Evolutionary conservation across 1,284 basidiomycete genomes (phyloP).

Genomic region (Papiliotrema flavescens): DNA sequence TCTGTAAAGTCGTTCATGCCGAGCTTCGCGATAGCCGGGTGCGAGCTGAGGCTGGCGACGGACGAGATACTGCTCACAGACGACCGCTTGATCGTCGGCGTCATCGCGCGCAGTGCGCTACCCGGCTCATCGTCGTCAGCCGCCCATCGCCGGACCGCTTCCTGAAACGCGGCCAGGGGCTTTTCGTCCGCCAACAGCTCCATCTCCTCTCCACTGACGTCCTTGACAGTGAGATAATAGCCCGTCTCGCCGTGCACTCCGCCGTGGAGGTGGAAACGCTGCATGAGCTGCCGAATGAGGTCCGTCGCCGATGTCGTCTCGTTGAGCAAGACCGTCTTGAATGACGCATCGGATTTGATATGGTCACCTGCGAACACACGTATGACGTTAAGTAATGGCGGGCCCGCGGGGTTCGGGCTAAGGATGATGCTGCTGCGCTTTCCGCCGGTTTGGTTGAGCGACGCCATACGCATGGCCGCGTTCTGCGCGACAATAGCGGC

Average conservation of each 20-base stretch:
- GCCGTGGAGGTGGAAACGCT: slow-evolving; percentile 75
- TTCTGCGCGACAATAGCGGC: slow-evolving; percentile 42
- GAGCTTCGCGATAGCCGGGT: slow-evolving; percentile 87
- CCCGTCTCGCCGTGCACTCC: slow-evolving; percentile 53
- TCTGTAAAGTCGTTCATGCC: slow-evolving; percentile 97
- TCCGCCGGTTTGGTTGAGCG: slow-evolving; percentile 16
- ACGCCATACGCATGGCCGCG: slow-evolving; percentile 34
- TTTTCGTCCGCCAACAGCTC: slow-evolving; percentile 67
- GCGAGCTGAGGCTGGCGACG: slow-evolving; percentile 79
- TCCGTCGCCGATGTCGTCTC: slow-evolving; percentile 76
- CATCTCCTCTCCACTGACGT: slow-evolving; percentile 75
- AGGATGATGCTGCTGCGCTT: slow-evolving; percentile 52
- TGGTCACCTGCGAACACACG: slow-evolving; percentile 86
- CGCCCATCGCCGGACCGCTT: slow-evolving; percentile 46
- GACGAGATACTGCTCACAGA: slow-evolving; percentile 91
- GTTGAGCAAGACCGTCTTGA: slow-evolving; percentile 94
- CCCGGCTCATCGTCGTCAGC: slow-evolving; percentile 27
- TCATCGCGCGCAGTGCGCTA: slow-evolving; percentile 40
- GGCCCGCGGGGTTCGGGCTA: slow-evolving; percentile 52
- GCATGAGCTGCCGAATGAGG: slow-evolving; percentile 84
- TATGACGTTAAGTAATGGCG: slow-evolving; percentile 85
- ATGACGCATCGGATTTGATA: slow-evolving; percentile 83
- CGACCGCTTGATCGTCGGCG: slow-evolving; percentile 82
- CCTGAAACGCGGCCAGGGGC: slow-evolving; percentile 83
- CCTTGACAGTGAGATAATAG: slow-evolving; percentile 91